Evolutionary conservation across 305 asterid genomes (phyloP), one percentile per base, ranked within the genome.

Genomic region (Fraxinus latifolia): DNA sequence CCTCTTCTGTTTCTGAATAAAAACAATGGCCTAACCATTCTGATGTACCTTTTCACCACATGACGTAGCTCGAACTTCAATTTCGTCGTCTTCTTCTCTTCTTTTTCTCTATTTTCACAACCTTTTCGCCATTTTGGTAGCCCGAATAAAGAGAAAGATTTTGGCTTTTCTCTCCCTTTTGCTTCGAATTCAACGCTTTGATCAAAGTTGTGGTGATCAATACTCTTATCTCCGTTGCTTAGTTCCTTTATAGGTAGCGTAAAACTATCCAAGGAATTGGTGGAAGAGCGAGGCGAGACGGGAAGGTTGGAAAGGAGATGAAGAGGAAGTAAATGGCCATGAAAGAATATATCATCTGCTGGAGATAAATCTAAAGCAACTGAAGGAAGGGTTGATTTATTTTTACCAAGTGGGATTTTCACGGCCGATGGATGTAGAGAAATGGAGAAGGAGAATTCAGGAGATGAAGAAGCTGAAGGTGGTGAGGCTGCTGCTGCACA

Each of bases 321-420:
- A 87, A 95, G 94, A 58, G 98, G 98, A 6, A 95, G 95, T 7
- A 95, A 78, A 90, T 95, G 98, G 82, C 98, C 98, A 78, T 92
- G 98, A 82, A 91, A 93, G 92, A 95, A 95, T 67, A 95, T 95
- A 0, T 95, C 97, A 37, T 93, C 98, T 0, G 98, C 98, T 4
- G 98, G 98, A 33, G 97, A 89, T 77, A 93, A 86, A 70, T 95
- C 98, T 5, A 91, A 79, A 77, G 93, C 96, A 58, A 74, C 82
- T 23, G 89, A 76, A 47, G 91, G 84, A 0, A 90, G 42, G 72
- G 85, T 32, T 34, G 71, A 60, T 21, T 81, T 76, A 70, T 12
- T 80, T 17, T 58, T 82, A 17, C 80, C 81, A 17, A 27, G 25
- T 0, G 74, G 68, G 15, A 75, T n/a, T 79, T 78, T 79, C 60